These are phyloP conservation scores for Byssoonygena ceratinophila DNA, from an alignment of 2,329 filamentous ascomycete species.

Conservation along the genomic window DNA sequence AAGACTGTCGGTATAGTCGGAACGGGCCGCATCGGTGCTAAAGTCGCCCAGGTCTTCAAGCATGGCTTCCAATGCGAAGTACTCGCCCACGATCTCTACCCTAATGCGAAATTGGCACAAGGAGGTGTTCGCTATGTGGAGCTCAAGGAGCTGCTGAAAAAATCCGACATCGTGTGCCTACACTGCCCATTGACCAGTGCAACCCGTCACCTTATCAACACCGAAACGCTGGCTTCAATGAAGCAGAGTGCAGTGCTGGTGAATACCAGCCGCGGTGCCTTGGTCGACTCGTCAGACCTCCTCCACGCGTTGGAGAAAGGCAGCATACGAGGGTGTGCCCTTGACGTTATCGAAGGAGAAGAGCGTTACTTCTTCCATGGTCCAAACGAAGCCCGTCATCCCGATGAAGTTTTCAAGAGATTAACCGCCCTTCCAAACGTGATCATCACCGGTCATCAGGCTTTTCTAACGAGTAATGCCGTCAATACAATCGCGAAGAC, in stretches of 20 bases:
- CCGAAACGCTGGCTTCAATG: conserved; percentile 44
- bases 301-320: conserved; percentile 51
- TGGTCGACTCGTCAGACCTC: conserved; percentile 52
- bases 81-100: conserved; percentile 51
- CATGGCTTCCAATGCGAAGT: conserved; percentile 54
- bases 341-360: conserved; percentile 61
- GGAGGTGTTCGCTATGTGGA: conserved; percentile 42
- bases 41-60: conserved; percentile 50
- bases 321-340: conserved; percentile 51
- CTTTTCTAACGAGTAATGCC: conserved; percentile 58
- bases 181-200: conserved; percentile 54
- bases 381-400: conserved; percentile 53
- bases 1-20: conserved; percentile 59
- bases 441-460: conserved; percentile 57
- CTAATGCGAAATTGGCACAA: conserved; percentile 40
- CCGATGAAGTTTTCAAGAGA: conserved; percentile 56
- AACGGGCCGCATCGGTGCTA: conserved; percentile 54
- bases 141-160: conserved; percentile 46
- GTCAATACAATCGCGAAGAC: conserved; percentile 52
- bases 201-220: conserved; percentile 53
- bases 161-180: conserved; percentile 52
- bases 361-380: conserved; percentile 52
- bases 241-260: conserved; percentile 52
- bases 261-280: conserved; percentile 57
- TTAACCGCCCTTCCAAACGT: conserved; percentile 60